phyloP scores from a whole-genome alignment of 352 stramenopile species.

The Pythium vanterpoolii region DNA sequence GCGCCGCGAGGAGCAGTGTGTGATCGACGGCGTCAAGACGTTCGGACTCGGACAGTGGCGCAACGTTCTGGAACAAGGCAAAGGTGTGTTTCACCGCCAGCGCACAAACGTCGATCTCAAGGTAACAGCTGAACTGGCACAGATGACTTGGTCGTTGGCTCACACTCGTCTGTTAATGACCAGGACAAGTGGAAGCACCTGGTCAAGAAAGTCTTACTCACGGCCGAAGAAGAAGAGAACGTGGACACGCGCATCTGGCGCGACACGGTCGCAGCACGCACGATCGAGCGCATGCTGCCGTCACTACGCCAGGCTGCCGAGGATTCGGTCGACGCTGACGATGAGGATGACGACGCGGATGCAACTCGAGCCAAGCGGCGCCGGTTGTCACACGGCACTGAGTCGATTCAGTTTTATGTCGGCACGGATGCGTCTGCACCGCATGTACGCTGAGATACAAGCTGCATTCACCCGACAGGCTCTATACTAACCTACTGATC shows the following conservation, averaged over 20 bases:
- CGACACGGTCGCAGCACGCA: neutral
- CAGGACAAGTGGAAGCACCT: constrained; percentile 29
- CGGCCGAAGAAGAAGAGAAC: neutral
- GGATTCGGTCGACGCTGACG: neutral
- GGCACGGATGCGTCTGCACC: constrained; percentile 6
- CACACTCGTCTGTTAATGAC: too few relatives aligned
- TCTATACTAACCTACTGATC: neutral
- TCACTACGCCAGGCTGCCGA: neutral
- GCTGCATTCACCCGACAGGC: neutral
- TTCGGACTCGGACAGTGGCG: constrained; percentile 45
- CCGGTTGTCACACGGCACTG: neutral
- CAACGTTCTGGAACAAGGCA: constrained; percentile 37
- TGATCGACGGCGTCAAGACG: constrained; percentile 39
- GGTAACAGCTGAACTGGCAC: constrained; percentile 29
- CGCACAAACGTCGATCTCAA: constrained; percentile 69
- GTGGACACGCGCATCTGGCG: constrained; percentile 2
- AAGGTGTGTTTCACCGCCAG: constrained; percentile 36
- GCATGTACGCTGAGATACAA: neutral
- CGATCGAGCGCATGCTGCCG: neutral
- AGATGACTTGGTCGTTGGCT: neutral
- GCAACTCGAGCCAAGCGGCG: neutral
- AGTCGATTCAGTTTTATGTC: constrained; percentile 3
- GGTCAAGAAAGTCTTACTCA: neutral
- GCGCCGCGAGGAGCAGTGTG: constrained; percentile 36
- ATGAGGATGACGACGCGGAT: neutral